Conservation (phyloP, 768 basidiomycete species). For the Serpula lacrymans region DNA sequence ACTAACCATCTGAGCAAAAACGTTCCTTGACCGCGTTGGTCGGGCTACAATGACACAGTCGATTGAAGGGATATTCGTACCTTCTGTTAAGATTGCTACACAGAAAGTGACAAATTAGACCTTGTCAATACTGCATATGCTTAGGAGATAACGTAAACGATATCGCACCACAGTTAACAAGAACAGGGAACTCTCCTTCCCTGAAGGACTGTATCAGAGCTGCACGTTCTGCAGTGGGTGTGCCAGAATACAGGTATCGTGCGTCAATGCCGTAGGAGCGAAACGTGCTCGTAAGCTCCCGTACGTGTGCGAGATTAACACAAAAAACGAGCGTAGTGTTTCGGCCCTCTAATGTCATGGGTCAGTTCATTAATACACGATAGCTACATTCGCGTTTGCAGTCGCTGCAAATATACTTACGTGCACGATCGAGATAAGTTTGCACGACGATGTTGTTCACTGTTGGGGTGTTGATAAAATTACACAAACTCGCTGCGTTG, state of each 20-base stretch:
- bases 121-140: neutral
- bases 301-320: conserved; percentile 79
- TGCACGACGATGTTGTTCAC: conserved; percentile 77
- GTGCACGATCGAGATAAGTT: conserved; percentile 82
- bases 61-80: conserved; percentile 91
- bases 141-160: neutral
- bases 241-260: conserved; percentile 70
- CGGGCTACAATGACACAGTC: conserved; percentile 88
- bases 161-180: conserved; percentile 81
- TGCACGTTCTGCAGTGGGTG: conserved; percentile 60
- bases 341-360: conserved; percentile 42
- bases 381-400: too few species aligned
- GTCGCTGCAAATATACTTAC: too few species aligned
- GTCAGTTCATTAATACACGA: too few species aligned
- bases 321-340: conserved; percentile 94
- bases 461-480: conserved; percentile 75
- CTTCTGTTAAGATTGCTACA: conserved; percentile 85
- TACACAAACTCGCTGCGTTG: conserved; percentile 70
- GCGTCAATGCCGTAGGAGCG: conserved; percentile 79
- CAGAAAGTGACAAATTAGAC: neutral
- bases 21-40: conserved; percentile 84
- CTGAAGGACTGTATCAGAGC: conserved; percentile 65
- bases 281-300: conserved; percentile 69
- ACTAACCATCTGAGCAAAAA: conserved; percentile 89
- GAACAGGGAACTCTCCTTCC: conserved; percentile 72